Conservation (phyloP, 305 asterid genomes). For the Vinca major region DNA sequence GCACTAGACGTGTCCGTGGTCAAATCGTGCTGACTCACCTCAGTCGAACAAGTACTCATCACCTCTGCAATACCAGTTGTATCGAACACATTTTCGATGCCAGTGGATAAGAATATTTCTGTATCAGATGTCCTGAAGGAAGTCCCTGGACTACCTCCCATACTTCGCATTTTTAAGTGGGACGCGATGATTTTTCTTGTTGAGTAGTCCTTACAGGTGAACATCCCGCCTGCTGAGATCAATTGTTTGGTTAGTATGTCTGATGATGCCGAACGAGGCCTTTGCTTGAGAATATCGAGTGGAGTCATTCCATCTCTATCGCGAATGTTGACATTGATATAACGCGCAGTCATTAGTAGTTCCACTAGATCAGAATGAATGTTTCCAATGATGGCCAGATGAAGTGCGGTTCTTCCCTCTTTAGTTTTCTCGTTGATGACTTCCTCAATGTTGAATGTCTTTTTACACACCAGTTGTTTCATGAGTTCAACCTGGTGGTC, state of each 20-base stretch:
- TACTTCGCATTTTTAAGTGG: conserved; percentile 62
- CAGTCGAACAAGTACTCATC: conserved; percentile 37
- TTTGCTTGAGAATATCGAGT: conserved; percentile 58
- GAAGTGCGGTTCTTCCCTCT: conserved; percentile 70
- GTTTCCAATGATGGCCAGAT: conserved; percentile 64
- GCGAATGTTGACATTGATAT: conserved; percentile 53
- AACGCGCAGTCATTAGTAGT: conserved; percentile 52
- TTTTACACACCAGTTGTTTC: conserved; percentile 45
- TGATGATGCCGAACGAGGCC: conserved; percentile 54
- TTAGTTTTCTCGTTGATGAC: conserved; percentile 46
- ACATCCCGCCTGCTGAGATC: conserved; percentile 78
- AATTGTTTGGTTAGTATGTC: conserved; percentile 56
- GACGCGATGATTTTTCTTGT: conserved; percentile 66
- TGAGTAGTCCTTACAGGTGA: conserved; percentile 52
- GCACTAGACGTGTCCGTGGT: conserved; percentile 20
- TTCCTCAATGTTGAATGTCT: conserved; percentile 38
- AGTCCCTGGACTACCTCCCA: conserved; percentile 83
- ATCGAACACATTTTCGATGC: conserved; percentile 46
- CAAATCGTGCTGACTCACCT: conserved; percentile 23
- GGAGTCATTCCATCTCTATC: conserved; percentile 65
- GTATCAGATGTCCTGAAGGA: conserved; percentile 70
- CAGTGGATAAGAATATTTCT: conserved; percentile 62
- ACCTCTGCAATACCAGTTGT: conserved; percentile 23
- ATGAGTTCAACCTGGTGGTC: conserved; percentile 67
- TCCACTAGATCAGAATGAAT: conserved; percentile 70